Evolutionary conservation across 768 basidiomycete species (phyloP).

Genomic region (Suillus americanus): DNA sequence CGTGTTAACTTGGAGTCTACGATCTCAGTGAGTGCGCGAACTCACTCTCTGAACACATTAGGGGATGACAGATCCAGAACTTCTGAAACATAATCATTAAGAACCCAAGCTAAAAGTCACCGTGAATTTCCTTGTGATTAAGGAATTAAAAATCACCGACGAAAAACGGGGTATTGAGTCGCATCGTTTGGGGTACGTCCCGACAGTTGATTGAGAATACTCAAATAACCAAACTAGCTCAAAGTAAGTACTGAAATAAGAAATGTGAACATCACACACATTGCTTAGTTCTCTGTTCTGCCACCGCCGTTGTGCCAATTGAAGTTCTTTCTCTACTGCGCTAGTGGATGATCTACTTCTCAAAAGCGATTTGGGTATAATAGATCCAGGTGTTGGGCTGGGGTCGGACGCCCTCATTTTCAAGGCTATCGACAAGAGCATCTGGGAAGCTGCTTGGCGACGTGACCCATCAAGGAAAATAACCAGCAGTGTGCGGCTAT

Average conservation of each 20-base stretch:
- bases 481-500: constrained; percentile 82
- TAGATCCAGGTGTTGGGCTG: constrained; percentile 25
- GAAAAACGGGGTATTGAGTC: constrained; percentile 91
- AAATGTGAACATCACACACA: constrained; percentile 41
- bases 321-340: constrained; percentile 44
- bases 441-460: constrained; percentile 58
- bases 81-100: constrained; percentile 79
- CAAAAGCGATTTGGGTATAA: constrained; percentile 26
- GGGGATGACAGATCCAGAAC: constrained; percentile 62
- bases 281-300: constrained; percentile 91
- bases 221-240: constrained; percentile 80
- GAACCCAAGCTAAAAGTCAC: constrained; percentile 72
- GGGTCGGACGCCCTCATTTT: not conserved
- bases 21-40: not conserved
- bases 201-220: constrained; percentile 88
- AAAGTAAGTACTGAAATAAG: constrained; percentile 1
- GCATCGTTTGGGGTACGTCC: constrained; percentile 94
- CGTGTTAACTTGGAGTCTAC: not conserved
- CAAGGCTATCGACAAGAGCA: constrained; percentile 42
- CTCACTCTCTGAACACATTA: constrained; percentile 73
- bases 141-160: constrained; percentile 39
- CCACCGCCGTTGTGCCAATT: constrained; percentile 79
- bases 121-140: not conserved
- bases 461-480: constrained; percentile 74
- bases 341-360: constrained; percentile 13